Base-by-base conservation (phyloP, 2,329 filamentous ascomycete genomes). In the Fusarium neocosmosporiellum region DNA sequence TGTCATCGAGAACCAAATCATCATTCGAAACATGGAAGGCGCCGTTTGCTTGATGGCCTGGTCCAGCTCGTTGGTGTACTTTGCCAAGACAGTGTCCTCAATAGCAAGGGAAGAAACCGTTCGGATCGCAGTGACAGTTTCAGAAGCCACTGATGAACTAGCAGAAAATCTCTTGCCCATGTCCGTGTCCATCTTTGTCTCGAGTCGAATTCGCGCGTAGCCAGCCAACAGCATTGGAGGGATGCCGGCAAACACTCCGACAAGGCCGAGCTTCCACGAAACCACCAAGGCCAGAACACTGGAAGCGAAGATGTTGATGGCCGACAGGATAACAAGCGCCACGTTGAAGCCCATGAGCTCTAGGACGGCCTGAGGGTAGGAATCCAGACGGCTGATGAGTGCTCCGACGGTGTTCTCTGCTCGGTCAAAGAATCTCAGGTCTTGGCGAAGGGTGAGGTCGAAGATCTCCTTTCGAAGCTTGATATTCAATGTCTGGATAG, bases 211-310 rank as follows among this genome's bases (percentile, higher is more conserved):
- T 53, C 81, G 80, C 33, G 80, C 65, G 39, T 76, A 82, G 4
- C 83, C 82, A 7, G 79, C 75, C 2, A 73, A 66, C 2, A 83
- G 46, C 31, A 83, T 72, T 0, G 80, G 78, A 1, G 83, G 81
- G 2, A 84, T 65, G 0, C 81, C 80, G 2, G 74, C 85, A 53
- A 84, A 81, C 7, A 86, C 81, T 14, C 84, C 80, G 0, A 87
- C 84, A 1, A 88, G 74, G 0, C 84, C 85, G 5, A 88, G 76
- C 58, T 85, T 87, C 85, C 85, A 88, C 81, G 59, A 81, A 79
- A 0, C 54, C 22, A 76, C 82, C 7, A 88, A 76, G 0, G 82
- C 82, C 0, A 89, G 73, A 7, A 86, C 77, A 43, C 78, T 78
- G 41, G 80, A 83, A 2, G 81, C 77, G 7, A 80, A 65, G 8